Evolutionary conservation across 2,329 filamentous ascomycete species (phyloP).

Genomic region (Zasmidium cellare): DNA sequence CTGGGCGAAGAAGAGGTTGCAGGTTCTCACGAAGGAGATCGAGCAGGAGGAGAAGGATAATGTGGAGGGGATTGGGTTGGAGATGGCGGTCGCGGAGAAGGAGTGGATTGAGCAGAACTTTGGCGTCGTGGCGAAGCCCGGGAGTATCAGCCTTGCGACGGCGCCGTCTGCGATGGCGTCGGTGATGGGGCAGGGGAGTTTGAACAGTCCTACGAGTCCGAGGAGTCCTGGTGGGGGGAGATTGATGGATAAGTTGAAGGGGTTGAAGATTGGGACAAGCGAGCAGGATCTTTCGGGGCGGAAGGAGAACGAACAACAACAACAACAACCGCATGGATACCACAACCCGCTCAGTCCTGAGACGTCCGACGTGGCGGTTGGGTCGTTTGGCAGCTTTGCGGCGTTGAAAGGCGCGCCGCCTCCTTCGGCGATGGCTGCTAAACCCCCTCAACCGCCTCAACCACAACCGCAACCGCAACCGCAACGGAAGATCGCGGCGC

Average conservation of each 20-base stretch:
- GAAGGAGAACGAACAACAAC: constrained; percentile 13
- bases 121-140: constrained; percentile 54
- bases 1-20: constrained; percentile 82
- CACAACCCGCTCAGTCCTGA: constrained; percentile 62
- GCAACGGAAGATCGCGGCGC: constrained; percentile 25
- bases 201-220: constrained; percentile 59
- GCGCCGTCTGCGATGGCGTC: constrained; percentile 31
- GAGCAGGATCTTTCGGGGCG: constrained; percentile 21
- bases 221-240: constrained; percentile 64
- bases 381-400: constrained; percentile 59
- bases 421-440: constrained; percentile 42
- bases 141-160: constrained; percentile 38
- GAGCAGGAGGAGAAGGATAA: constrained; percentile 70
- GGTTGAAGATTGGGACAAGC: constrained; percentile 74
- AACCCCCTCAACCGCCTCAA: constrained; percentile 39
- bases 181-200: constrained; percentile 20
- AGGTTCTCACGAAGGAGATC: constrained; percentile 75
- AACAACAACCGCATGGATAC: constrained; percentile 22
- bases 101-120: constrained; percentile 86
- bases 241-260: constrained; percentile 76
- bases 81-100: constrained; percentile 81
- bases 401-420: constrained; percentile 53
- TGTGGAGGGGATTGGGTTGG: constrained; percentile 76
- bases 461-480: constrained; percentile 31
- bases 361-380: constrained; percentile 63